Conservation (phyloP, 2,329 filamentous ascomycete species). For the Claviceps citrina region DNA sequence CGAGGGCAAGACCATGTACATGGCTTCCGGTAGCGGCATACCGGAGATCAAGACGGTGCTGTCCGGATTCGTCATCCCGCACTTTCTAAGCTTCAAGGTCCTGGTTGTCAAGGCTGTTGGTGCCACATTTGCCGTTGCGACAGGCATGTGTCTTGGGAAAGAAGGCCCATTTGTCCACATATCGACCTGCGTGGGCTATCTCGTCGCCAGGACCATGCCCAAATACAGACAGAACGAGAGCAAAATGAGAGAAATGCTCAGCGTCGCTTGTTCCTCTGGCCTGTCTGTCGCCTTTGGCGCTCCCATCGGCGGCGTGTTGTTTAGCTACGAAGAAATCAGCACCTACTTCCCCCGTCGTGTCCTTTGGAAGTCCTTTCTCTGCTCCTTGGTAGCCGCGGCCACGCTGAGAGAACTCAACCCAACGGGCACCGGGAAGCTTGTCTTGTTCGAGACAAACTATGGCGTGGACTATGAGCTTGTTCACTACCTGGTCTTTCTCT, state of each 20-base stretch:
- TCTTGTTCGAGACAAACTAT: constrained; percentile 45
- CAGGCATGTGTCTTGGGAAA: constrained; percentile 45
- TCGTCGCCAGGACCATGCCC: constrained; percentile 34
- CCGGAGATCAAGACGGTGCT: constrained; percentile 48
- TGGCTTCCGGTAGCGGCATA: constrained; percentile 43
- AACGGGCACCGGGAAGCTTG: constrained; percentile 42
- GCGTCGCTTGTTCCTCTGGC: constrained; percentile 40
- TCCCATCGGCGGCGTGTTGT: constrained; percentile 45
- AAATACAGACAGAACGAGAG: constrained; percentile 42
- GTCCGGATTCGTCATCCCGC: constrained; percentile 43
- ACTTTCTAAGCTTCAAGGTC: constrained; percentile 39
- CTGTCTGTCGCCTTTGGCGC: constrained; percentile 46
- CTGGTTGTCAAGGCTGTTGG: constrained; percentile 42
- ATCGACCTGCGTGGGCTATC: constrained; percentile 39
- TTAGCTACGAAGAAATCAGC: constrained; percentile 44
- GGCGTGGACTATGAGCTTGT: constrained; percentile 37
- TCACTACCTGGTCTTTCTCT: constrained; percentile 41
- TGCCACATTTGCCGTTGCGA: constrained; percentile 40
- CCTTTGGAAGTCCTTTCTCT: constrained; percentile 43
- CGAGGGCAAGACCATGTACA: constrained; percentile 37
- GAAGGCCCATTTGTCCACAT: constrained; percentile 49
- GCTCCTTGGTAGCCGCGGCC: constrained; percentile 39
- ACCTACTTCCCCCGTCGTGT: constrained; percentile 42
- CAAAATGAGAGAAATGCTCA: constrained; percentile 43
- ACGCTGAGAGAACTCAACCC: constrained; percentile 42